Conservation (phyloP, 78 protist species). For the Dictyostelium purpureum region DNA sequence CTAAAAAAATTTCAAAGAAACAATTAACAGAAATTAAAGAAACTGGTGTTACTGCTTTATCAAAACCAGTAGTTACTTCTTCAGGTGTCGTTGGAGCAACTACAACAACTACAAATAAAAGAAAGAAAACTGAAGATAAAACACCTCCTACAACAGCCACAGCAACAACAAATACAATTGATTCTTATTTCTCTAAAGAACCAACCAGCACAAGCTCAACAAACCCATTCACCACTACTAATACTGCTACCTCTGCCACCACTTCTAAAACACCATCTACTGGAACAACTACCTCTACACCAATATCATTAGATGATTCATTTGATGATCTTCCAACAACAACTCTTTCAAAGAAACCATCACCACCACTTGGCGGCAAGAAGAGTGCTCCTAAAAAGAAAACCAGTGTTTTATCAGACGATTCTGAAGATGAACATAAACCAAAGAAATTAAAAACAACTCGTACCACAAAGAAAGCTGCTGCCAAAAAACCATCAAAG, state of each 20-base stretch:
- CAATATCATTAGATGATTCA: background rate
- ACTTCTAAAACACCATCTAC: background rate
- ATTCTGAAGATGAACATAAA: background rate
- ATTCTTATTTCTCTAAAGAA: background rate
- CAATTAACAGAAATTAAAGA: background rate
- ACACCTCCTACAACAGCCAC: background rate
- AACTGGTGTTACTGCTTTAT: background rate
- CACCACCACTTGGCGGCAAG: background rate
- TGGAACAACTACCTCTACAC: background rate
- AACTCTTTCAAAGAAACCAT: background rate
- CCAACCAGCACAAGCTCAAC: background rate
- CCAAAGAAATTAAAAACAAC: background rate
- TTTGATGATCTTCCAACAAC: background rate
- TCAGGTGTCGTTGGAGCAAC: background rate
- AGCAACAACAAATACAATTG: background rate
- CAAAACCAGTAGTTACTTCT: background rate
- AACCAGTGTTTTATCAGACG: background rate
- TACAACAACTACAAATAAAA: background rate
- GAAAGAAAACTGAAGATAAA: background rate
- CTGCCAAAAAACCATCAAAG: conserved; percentile 16
- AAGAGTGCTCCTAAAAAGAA: background rate
- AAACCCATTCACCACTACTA: background rate
- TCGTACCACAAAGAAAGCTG: background rate
- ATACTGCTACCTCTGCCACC: no score
- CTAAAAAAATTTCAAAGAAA: conserved; percentile 7